These are phyloP conservation scores for Phytophthora crassamura DNA, from an alignment of 352 stramenopile species.

Conservation along the genomic window DNA sequence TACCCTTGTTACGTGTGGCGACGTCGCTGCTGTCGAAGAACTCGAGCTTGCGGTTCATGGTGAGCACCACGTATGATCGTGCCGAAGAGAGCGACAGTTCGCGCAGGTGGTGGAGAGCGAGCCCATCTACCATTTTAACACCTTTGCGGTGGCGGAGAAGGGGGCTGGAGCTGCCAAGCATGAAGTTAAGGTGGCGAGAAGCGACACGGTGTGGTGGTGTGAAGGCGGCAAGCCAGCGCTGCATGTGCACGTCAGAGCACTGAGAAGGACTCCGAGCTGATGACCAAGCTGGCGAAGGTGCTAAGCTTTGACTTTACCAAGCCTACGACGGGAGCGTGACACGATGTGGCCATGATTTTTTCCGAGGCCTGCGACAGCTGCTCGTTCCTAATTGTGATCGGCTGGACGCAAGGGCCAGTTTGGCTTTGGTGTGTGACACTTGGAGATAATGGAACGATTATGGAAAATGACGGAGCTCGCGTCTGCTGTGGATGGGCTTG, in stretches of 20 bases:
- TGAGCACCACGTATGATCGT: too few relatives aligned
- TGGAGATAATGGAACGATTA: too few relatives aligned
- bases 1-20: too few relatives aligned
- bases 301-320: conserved; percentile 77
- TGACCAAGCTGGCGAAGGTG: conserved; percentile 55
- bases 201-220: conserved; percentile 62
- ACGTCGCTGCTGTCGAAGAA: too few relatives aligned
- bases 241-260: conserved; percentile 64
- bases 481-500: too few relatives aligned
- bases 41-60: too few relatives aligned
- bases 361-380: too few relatives aligned
- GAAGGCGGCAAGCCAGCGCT: conserved; percentile 68
- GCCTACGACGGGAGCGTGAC: conserved; percentile 20
- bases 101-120: conserved; percentile 77
- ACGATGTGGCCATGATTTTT: too few relatives aligned
- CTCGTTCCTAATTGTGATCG: too few relatives aligned
- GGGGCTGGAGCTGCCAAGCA: background rate
- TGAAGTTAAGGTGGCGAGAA: conserved; percentile 55
- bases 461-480: too few relatives aligned
- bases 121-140: conserved; percentile 75
- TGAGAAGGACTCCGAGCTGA: conserved; percentile 44
- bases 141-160: conserved; percentile 42
- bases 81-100: conserved; percentile 64
- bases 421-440: too few relatives aligned
- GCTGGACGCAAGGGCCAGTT: too few relatives aligned